Base-by-base conservation (phyloP, 179 eudicot species). In the Actinidia polygama region DNA sequence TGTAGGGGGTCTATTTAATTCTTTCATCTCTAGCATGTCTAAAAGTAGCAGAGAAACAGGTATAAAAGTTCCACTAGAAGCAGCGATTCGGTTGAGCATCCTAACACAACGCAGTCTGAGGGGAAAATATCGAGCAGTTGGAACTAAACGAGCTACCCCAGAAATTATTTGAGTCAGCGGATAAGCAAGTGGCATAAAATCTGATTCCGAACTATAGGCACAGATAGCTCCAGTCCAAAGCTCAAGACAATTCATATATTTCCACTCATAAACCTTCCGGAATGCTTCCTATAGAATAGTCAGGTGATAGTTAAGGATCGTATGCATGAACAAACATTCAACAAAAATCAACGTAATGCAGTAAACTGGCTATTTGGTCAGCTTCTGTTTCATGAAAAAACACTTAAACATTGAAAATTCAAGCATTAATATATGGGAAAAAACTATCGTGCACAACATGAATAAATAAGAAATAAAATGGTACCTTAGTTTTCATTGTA, bases 11-110 rank as follows among this genome's bases (percentile, higher is more conserved):
- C 68, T 88, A 89, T 89, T 90, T 87, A 96, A 83, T 86, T 96
- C 98, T 91, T 95, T 96, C 90, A 96, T 93, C 84, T 93, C 98
- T n/a, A 96, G 85, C 97, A 92, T 92, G 91, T 95, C 99, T 85
- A 95, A 72, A 78, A 96, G 95, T 70, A 91, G 91, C 88, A 91
- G 79, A 69, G 98, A 92, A 85, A 96, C 95, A 9, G 99, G 99
- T 83, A 95, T 89, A 84, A 90, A 96, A 59, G 92, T 90, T 81
- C 88, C 86, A 59, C 97, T 96, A 76, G 97, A 90, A 82, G 93
- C 90, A 87, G 98, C 96, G 72, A 96, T 93, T 63, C 90, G 89
- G 79, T 96, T 96, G 76, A 96, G 98, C 99, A 95, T 96, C 85
- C 90, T 95, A 76, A 86, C 88, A 88, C 99, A 96, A 0, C 99